phyloP scores from a whole-genome alignment of 305 asterid genomes.

The Vinca major region DNA sequence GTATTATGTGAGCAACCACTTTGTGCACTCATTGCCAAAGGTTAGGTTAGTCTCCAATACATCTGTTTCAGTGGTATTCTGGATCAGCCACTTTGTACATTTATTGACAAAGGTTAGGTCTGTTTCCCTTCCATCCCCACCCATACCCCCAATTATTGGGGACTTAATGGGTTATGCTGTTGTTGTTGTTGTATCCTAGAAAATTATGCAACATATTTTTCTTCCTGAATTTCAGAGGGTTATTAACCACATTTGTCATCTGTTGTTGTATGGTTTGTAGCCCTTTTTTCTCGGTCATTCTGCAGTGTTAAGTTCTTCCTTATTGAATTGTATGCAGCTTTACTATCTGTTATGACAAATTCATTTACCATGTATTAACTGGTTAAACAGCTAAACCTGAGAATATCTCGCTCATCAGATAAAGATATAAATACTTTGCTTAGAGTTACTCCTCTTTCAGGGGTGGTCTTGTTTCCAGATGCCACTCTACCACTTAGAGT shows the following conservation, averaged over 20 bases:
- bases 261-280: neutral
- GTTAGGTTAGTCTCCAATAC: no score
- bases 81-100: no score
- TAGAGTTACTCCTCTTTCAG: constrained; percentile 8
- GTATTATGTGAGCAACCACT: no score
- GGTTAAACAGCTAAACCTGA: neutral
- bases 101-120: no score
- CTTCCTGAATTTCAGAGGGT: neutral
- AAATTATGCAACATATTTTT: neutral
- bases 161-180: no score
- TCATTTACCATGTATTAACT: neutral
- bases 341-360: no score
- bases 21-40: no score
- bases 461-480: constrained; percentile 47
- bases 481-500: constrained; percentile 93
- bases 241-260: neutral
- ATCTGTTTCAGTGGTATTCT: no score
- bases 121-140: no score
- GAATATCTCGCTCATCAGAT: neutral
- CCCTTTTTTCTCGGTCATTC: neutral
- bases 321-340: neutral
- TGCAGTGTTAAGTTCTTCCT: neutral
- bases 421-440: neutral
- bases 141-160: no score
- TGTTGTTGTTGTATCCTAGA: no score